phyloP scores from a whole-genome alignment of 306 rosid genomes.

The Crataegus laevigata region DNA sequence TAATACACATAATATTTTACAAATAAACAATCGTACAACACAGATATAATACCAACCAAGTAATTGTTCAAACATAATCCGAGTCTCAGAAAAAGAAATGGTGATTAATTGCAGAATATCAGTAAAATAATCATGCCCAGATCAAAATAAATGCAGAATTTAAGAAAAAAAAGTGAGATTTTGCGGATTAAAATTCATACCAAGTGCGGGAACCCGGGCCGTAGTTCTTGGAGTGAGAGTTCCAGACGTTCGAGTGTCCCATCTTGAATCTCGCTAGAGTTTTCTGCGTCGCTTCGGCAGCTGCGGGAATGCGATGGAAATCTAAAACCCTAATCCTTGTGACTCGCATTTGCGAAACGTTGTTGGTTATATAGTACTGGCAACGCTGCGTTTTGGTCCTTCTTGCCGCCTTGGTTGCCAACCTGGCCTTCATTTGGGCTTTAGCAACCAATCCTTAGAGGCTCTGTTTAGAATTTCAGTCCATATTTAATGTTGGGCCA shows the following conservation, averaged over 20 bases:
- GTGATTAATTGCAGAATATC: neutral
- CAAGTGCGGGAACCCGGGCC: slow-evolving; percentile 54
- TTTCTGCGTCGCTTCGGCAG: neutral
- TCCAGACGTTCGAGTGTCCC: slow-evolving; percentile 54
- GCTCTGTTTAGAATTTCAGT: too few relatives aligned
- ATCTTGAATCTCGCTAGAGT: slow-evolving; percentile 8
- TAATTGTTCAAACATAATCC: neutral
- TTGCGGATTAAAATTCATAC: neutral
- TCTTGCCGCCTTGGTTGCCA: neutral
- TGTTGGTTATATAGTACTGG: neutral
- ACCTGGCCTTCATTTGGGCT: neutral
- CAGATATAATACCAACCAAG: neutral
- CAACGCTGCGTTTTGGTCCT: neutral
- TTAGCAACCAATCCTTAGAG: too few relatives aligned
- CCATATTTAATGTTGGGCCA: too few relatives aligned
- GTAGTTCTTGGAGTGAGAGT: slow-evolving; percentile 45
- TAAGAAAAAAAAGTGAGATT: neutral
- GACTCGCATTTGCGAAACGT: neutral
- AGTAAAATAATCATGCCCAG: too few relatives aligned
- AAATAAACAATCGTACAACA: neutral
- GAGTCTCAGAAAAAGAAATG: neutral
- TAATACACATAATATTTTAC: neutral
- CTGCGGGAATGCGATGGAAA: neutral
- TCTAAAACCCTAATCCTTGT: slow-evolving; percentile 4
- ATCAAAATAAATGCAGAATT: too few relatives aligned